Conservation (phyloP, 1,284 basidiomycete genomes). For the Ustilago sp. region DNA sequence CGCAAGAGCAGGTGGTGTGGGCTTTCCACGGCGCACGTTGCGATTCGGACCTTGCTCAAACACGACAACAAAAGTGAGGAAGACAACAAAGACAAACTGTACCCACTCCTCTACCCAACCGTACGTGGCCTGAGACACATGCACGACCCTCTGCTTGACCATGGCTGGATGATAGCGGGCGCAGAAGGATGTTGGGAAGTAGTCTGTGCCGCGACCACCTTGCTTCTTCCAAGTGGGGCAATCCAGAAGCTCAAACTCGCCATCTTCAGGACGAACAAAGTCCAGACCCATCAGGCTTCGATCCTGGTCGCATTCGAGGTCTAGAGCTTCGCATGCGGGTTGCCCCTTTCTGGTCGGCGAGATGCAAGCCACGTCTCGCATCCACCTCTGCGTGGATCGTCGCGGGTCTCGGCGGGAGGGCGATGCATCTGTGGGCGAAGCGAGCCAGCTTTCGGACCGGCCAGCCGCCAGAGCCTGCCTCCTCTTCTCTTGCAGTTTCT, state of each 20-base stretch:
- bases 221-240: conserved; percentile 49
- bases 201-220: conserved; percentile 55
- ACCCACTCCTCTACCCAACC: conserved; percentile 62
- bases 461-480: conserved; percentile 15
- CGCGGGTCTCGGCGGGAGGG: conserved; percentile 13
- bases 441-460: neutral
- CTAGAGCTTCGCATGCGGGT: conserved; percentile 2
- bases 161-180: conserved; percentile 57
- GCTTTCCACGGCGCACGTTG: conserved; percentile 16
- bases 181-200: conserved; percentile 54
- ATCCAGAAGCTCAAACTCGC: conserved; percentile 57
- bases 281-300: conserved; percentile 16
- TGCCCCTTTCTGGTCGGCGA: conserved; percentile 14
- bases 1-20: conserved; percentile 5
- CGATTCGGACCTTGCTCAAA: conserved; percentile 47
- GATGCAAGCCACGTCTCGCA: conserved; percentile 25
- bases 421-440: neutral
- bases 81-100: conserved; percentile 57
- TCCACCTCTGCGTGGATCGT: conserved; percentile 33
- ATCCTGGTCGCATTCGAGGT: neutral
- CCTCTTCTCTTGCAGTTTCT: conserved; percentile 27
- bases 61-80: conserved; percentile 61
- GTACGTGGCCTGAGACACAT: conserved; percentile 49
- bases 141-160: conserved; percentile 54
- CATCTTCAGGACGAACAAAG: conserved; percentile 31